Evolutionary conservation across 1,139 yeast species (phyloP).

Genomic region (Zygoascus sp.): DNA sequence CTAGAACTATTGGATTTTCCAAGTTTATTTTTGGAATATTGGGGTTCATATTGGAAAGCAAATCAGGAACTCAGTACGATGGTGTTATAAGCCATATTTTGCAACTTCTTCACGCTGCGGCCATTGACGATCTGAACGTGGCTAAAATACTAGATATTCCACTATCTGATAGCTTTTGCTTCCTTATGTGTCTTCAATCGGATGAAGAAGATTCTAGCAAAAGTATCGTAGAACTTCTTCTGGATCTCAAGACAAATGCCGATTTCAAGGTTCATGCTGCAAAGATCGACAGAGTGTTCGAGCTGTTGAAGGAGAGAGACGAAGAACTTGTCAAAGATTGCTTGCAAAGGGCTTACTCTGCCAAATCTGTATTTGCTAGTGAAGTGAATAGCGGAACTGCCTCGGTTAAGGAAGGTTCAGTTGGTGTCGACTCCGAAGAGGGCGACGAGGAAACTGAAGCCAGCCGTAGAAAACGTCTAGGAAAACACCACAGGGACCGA

Average conservation of each 20-base stretch:
- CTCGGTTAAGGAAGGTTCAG: constrained; percentile 5
- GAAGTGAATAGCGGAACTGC: not conserved
- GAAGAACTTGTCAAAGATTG: constrained; percentile 6
- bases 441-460: constrained; percentile 32
- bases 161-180: constrained; percentile 11
- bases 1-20: constrained; percentile 35
- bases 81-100: constrained; percentile 53
- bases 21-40: constrained; percentile 28
- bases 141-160: constrained; percentile 6
- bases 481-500: constrained; percentile 66
- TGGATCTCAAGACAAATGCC: not conserved
- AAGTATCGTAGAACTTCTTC: constrained; percentile 10
- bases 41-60: constrained; percentile 18
- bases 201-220: constrained; percentile 15
- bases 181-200: constrained; percentile 7
- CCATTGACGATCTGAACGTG: constrained; percentile 34
- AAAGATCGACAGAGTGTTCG: constrained; percentile 19
- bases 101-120: constrained; percentile 65
- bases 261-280: constrained; percentile 14
- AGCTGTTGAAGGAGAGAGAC: constrained; percentile 14
- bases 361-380: not conserved
- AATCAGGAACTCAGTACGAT: constrained; percentile 46
- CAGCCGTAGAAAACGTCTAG: constrained; percentile 61
- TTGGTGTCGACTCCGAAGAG: not conserved
- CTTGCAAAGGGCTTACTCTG: constrained; percentile 1